Conservation (phyloP, 2,329 filamentous ascomycete genomes). For the Sarocladium kiliense region DNA sequence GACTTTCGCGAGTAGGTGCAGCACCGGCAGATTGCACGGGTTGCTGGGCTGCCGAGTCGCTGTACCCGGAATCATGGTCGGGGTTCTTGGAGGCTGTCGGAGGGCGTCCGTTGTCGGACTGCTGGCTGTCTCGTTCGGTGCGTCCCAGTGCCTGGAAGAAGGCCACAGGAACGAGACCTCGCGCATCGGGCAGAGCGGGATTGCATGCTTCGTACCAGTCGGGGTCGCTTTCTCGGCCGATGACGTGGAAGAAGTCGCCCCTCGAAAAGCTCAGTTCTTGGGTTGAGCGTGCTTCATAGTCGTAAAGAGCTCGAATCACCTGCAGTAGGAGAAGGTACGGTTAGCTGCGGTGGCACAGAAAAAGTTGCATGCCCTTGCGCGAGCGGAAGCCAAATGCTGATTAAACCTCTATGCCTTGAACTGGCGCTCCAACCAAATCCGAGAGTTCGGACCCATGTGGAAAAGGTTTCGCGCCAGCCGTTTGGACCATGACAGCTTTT, state of each 20-base stretch:
- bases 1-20: slow-evolving; percentile 23
- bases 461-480: background rate
- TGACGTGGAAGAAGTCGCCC: slow-evolving; percentile 97
- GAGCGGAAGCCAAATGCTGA: background rate
- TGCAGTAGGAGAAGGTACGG: slow-evolving; percentile 31
- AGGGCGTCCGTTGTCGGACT: slow-evolving; percentile 53
- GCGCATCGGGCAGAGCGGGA: slow-evolving; percentile 76
- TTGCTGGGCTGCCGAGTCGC: slow-evolving; percentile 27
- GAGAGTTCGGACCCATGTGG: background rate
- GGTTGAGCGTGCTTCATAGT: slow-evolving; percentile 71
- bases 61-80: slow-evolving; percentile 87
- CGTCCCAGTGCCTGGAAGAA: slow-evolving; percentile 92
- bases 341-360: background rate
- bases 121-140: slow-evolving; percentile 82
- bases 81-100: slow-evolving; percentile 50
- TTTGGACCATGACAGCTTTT: background rate
- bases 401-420: background rate
- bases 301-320: slow-evolving; percentile 97
- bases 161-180: slow-evolving; percentile 86
- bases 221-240: slow-evolving; percentile 86
- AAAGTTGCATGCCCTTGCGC: background rate
- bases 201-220: slow-evolving; percentile 99
- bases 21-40: slow-evolving; percentile 12
- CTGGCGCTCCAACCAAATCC: background rate
- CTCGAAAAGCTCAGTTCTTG: slow-evolving; percentile 88